Evolutionary conservation across 495 filamentous ascomycete species (phyloP), one percentile per base, ranked within the genome.

Genomic region (Daldinia bambusicola): DNA sequence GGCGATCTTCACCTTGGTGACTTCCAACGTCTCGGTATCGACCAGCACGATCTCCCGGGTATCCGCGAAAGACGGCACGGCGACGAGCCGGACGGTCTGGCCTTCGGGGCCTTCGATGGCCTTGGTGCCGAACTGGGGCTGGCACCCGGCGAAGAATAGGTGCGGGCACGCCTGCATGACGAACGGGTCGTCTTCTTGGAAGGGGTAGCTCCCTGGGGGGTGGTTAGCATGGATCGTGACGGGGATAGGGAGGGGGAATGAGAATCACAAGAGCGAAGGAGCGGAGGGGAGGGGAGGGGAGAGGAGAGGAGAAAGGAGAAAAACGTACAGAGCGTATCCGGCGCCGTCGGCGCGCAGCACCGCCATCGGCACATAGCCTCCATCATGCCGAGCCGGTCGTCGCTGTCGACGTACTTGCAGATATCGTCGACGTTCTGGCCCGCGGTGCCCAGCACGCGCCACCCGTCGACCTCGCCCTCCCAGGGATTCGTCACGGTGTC

Each of bases 351-450:
- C n/a, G 95, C 95, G 60, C 87, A 87, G 78, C 91, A 91, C 61
- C 95, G 85, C 96, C 96, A 99, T 67, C 93, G 86, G 67, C 97
- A 86, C 86, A 95, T 91, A 43, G 89, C 88, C 80, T 98, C 95
- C 89, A 97, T 93, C 84, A 98, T 90, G 34, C 89, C 90, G 38
- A 98, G 67, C 41, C 93, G 78, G 65, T 92, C 89, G 14, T 93
- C 88, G 22, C 87, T 87, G 40, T 89, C 87, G 18, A 98, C 85
- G 71, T 98, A 98, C 71, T 95, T 94, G 76, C 92, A 92, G 8
- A 98, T 86, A 80, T 99, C 95, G 73, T 98, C 93, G 0, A 98
- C 87, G 63, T 95, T 95, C 80, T 99, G 95, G 0, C 95, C 95
- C 30, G 91, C 91, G 5, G 89, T 93, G 12, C 92, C 94, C 67